Evolutionary conservation across 352 stramenopile genomes (phyloP), one percentile per base, ranked within the genome.

Genomic region (Globisporangium okanoganense): DNA sequence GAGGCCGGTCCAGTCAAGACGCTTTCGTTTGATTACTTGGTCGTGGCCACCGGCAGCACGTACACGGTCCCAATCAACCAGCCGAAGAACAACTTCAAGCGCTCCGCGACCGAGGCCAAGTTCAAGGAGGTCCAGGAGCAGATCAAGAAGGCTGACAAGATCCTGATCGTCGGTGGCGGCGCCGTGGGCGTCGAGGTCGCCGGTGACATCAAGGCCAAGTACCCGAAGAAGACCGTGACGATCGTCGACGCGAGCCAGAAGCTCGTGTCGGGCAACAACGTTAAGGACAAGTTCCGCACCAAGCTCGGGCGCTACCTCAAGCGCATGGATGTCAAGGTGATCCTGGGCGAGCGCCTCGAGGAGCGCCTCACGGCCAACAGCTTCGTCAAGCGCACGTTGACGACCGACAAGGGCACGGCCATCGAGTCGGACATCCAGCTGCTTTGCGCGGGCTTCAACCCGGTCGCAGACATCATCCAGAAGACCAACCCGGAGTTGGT

Each of bases 21-120:
- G 35, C 41, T 88, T n/a, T 18, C 35, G 5, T 90, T 79, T 51
- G 78, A 87, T 70, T 88, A 82, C 56, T 62, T 88, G 7, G 68
- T 90, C 31, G 48, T 90, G 25, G 80, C 80, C 20, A 90, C 78
- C 0, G 76, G 76, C 13, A 83, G 70, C 65, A 84, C 67, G 51
- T 87, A 88, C 75, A 67, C 76, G 2, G 65, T 71, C 44, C 80
- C 80, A 0, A 82, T 89, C 54, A 91, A 43, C 36, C 18, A 89
- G 50, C 73, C 70, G 25, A 52, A 64, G n/a, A 29, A 74, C 52
- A 71, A 43, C 36, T 43, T 43, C 13, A 43, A 43, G 36, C 36
- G 36, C 35, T n/a, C 55, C 58, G 24, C 69, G 64, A 72, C 64
- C 0, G 71, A 82, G 45, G 14, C 31, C 0, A 69, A 76, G 36